Conservation (phyloP, 305 asterid genomes). For the Plantago rigida region DNA sequence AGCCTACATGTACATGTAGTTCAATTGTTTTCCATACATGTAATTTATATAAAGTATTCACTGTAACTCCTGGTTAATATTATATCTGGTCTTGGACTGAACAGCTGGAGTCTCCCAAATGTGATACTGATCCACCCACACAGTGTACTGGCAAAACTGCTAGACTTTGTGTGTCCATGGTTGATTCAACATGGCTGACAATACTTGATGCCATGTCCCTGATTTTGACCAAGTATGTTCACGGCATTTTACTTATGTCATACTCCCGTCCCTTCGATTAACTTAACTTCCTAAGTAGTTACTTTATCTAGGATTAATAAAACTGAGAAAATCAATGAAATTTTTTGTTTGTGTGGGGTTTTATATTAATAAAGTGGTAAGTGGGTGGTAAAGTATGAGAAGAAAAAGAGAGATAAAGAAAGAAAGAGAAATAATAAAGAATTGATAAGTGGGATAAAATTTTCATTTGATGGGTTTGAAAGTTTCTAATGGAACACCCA, state of each 20-base stretch:
- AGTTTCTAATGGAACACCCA: no score
- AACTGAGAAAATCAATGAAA: no score
- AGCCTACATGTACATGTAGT: constrained; percentile 6
- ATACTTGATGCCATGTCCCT: constrained; percentile 88
- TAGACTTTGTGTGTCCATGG: constrained; percentile 69
- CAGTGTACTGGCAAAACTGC: constrained; percentile 65
- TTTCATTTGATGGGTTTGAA: no score
- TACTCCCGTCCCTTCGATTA: constrained; percentile 5
- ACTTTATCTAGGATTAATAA: no score
- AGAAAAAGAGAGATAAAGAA: no score
- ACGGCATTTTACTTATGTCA: constrained; percentile 25
- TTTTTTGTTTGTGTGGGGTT: no score
- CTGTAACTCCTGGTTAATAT: constrained; percentile 20
- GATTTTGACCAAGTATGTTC: constrained; percentile 69
- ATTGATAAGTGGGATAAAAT: no score
- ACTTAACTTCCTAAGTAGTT: neutral
- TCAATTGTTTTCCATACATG: constrained; percentile 12
- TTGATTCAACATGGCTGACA: constrained; percentile 85
- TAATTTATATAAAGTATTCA: constrained; percentile 18
- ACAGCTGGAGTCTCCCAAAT: constrained; percentile 88
- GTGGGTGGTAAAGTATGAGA: no score
- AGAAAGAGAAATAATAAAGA: no score
- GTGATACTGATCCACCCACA: constrained; percentile 58
- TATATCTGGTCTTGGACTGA: constrained; percentile 35
- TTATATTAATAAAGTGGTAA: no score